phyloP scores from a whole-genome alignment of 1,139 yeast species.

The Kluyveromyces marxianus region DNA sequence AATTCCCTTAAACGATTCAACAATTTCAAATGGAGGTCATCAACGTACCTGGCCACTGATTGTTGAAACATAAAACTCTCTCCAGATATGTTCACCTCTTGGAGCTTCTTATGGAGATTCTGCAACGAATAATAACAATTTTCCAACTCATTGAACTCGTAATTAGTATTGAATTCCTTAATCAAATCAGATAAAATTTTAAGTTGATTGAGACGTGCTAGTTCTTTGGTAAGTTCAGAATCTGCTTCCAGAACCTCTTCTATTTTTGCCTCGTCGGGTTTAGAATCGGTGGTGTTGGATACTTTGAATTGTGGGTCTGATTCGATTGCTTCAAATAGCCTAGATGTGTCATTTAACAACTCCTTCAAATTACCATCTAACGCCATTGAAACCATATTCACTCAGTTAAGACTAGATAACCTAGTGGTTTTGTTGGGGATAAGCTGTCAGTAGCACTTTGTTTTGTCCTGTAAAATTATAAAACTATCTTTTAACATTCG shows the following conservation, averaged over 20 bases:
- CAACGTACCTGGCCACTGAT: conserved; percentile 21
- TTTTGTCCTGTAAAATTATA: too few relatives aligned
- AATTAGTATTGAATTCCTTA: conserved; percentile 22
- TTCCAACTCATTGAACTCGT: conserved; percentile 23
- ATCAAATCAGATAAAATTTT: conserved; percentile 18
- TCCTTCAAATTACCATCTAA: neutral
- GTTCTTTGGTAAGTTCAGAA: conserved; percentile 13
- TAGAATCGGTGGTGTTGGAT: neutral
- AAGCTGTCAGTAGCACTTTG: too few relatives aligned
- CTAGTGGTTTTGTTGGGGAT: too few relatives aligned
- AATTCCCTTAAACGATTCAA: conserved; percentile 16
- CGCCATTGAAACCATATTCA: too few relatives aligned
- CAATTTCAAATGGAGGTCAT: conserved; percentile 21
- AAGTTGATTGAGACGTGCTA: conserved; percentile 18
- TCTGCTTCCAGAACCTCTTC: conserved; percentile 16
- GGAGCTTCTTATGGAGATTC: conserved; percentile 18
- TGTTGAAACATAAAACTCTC: conserved; percentile 25
- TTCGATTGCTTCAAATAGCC: conserved; percentile 10
- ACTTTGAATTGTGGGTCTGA: conserved; percentile 18
- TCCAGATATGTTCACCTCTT: conserved; percentile 3
- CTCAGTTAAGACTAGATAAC: too few relatives aligned
- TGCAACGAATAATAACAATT: conserved; percentile 26
- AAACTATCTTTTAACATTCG: too few relatives aligned
- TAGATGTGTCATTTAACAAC: neutral
- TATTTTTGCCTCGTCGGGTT: neutral